phyloP scores from a whole-genome alignment of 108 stramenopile genomes.

The Mediolabrus comicus region DNA sequence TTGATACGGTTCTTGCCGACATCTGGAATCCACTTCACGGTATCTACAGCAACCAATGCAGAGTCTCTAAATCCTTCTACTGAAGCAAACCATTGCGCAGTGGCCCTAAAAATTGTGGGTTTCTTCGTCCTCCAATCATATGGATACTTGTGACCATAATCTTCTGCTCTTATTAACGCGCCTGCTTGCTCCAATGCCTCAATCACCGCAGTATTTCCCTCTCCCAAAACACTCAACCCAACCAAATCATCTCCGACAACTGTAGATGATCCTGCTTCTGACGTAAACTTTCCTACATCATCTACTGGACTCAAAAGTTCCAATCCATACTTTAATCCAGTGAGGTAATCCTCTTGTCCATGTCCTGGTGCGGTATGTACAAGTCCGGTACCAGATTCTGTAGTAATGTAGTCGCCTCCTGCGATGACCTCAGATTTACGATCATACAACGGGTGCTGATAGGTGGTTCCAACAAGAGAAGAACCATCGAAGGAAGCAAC shows the following conservation, averaged over 20 bases:
- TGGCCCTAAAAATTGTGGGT: conserved; percentile 98
- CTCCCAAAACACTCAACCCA: conserved; percentile 85
- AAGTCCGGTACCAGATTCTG: conserved; percentile 97
- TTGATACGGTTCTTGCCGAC: conserved; percentile 92
- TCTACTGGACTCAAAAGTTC: conserved; percentile 91
- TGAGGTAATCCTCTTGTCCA: conserved; percentile 97
- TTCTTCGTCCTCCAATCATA: conserved; percentile 99
- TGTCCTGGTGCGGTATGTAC: conserved; percentile 99
- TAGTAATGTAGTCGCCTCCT: conserved; percentile 98
- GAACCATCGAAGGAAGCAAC: conserved; percentile 59
- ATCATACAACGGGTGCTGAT: conserved; percentile 85
- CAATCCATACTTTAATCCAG: conserved; percentile 83
- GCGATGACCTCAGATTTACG: conserved; percentile 81
- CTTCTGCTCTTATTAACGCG: conserved; percentile 81
- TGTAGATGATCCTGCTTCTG: conserved; percentile 79
- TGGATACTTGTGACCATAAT: conserved; percentile 98
- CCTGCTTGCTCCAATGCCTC: conserved; percentile 77
- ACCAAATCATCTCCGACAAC: conserved; percentile 63
- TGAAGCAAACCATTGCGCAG: conserved; percentile 99
- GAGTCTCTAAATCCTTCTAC: conserved; percentile 91
- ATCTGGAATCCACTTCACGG: conserved; percentile 94
- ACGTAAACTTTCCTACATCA: conserved; percentile 91
- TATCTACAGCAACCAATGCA: conserved; percentile 87
- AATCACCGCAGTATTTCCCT: conserved; percentile 89
- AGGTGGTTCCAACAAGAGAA: conserved; percentile 76